These are phyloP conservation scores for Heliamphora pulchella DNA, from an alignment of 179 eudicot genomes.

Conservation along the genomic window DNA sequence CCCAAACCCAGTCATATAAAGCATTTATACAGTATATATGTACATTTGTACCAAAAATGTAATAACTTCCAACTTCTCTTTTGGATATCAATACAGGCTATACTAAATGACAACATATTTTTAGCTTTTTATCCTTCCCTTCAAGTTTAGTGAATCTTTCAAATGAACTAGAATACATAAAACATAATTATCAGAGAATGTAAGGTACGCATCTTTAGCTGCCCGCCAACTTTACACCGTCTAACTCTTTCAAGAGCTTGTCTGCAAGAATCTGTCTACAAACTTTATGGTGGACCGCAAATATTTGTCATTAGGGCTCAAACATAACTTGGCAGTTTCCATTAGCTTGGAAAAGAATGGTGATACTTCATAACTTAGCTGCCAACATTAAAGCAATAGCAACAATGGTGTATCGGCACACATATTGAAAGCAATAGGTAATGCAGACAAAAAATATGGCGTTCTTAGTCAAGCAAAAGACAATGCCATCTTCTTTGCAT, in stretches of 20 bases:
- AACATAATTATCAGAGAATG: background rate
- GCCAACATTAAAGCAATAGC: slow-evolving; percentile 10
- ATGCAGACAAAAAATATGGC: background rate
- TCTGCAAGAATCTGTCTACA: slow-evolving; percentile 11
- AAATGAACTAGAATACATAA: background rate
- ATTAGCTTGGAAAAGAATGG: slow-evolving; percentile 40
- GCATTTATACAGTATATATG: background rate
- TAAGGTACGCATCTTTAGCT: background rate
- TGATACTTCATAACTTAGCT: slow-evolving; percentile 32
- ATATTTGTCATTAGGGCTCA: slow-evolving; percentile 35
- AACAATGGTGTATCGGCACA: background rate
- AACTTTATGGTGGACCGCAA: slow-evolving; percentile 37
- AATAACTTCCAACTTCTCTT: background rate
- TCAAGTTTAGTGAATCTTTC: background rate
- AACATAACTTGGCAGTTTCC: slow-evolving; percentile 51
- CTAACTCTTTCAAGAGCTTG: background rate
- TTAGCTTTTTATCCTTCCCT: background rate
- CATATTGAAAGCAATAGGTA: background rate
- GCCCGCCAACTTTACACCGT: background rate
- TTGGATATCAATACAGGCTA: background rate
- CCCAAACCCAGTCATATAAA: background rate
- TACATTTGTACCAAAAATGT: background rate
- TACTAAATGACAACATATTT: background rate
- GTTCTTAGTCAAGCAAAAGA: background rate
- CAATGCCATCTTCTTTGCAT: background rate